phyloP scores from a whole-genome alignment of 148 eudicot species.

The Camellia sinensis region DNA sequence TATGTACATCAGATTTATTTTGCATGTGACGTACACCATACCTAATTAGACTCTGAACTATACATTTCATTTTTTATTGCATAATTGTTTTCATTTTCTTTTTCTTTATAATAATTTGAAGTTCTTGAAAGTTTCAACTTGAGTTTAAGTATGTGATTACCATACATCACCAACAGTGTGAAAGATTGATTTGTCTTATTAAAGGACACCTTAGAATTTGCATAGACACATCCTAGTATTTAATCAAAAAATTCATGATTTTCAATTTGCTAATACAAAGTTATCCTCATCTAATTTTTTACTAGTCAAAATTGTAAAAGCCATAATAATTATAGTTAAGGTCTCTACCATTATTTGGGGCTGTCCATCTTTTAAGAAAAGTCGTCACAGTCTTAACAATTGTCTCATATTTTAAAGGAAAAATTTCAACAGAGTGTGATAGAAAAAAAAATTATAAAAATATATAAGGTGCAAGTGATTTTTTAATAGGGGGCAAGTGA shows the following conservation, averaged over 20 bases:
- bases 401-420: too few relatives aligned
- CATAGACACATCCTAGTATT: background rate
- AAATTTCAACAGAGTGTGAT: too few relatives aligned
- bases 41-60: too few relatives aligned
- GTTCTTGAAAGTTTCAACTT: background rate
- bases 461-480: too few relatives aligned
- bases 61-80: too few relatives aligned
- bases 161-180: background rate
- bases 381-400: too few relatives aligned
- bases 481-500: too few relatives aligned
- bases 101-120: conserved; percentile 14
- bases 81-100: background rate
- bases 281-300: background rate
- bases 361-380: too few relatives aligned
- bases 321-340: background rate
- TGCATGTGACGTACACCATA: too few relatives aligned
- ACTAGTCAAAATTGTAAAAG: background rate
- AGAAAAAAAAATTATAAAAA: too few relatives aligned
- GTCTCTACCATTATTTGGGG: too few relatives aligned
- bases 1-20: too few relatives aligned
- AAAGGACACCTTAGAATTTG: background rate
- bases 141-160: background rate
- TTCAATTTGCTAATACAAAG: background rate
- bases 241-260: background rate
- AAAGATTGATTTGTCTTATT: background rate